Percentiles rank a stretch among this genome's conserved stretches.
Conservation (phyloP, 257 asterid genomes). For the Nyctanthes arbortristis region DNA sequence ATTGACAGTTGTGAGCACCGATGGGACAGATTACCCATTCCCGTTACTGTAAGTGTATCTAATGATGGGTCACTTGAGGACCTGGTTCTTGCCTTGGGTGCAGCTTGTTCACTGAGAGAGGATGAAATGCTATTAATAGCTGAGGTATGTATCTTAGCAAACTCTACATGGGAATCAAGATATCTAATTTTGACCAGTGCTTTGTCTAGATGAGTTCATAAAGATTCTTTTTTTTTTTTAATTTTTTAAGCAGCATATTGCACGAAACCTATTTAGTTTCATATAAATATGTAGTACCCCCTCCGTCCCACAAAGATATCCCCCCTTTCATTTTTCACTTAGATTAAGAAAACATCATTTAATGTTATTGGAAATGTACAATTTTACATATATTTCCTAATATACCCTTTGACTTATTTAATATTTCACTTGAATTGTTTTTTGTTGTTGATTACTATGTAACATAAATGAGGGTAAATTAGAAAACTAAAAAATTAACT, state of each 20-base stretch:
- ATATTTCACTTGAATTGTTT: no score
- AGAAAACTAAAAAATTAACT: no score
- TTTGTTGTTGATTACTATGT: no score
- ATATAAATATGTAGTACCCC: not conserved
- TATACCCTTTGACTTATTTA: no score
- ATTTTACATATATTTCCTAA: no score
- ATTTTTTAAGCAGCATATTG: not conserved
- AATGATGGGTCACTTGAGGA: constrained; percentile 50
- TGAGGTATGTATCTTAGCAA: constrained; percentile 47
- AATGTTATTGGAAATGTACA: no score
- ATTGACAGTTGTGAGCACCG: constrained; percentile 52
- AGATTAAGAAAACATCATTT: no score
- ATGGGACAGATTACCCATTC: constrained; percentile 46
- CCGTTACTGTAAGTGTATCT: constrained; percentile 58
- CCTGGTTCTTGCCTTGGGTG: constrained; percentile 49
- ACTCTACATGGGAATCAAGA: constrained; percentile 6
- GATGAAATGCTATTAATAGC: constrained; percentile 57
- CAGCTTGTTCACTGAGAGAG: constrained; percentile 52
- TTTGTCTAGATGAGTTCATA: not conserved
- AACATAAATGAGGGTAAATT: no score
- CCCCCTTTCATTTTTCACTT: no score
- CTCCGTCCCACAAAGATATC: no score
- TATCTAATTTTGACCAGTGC: constrained; percentile 1
- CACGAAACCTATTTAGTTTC: not conserved
- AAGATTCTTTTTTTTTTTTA: no score